Evolutionary conservation across 805 yeast species (phyloP).

Genomic region (Saccharomycopsis amapae): DNA sequence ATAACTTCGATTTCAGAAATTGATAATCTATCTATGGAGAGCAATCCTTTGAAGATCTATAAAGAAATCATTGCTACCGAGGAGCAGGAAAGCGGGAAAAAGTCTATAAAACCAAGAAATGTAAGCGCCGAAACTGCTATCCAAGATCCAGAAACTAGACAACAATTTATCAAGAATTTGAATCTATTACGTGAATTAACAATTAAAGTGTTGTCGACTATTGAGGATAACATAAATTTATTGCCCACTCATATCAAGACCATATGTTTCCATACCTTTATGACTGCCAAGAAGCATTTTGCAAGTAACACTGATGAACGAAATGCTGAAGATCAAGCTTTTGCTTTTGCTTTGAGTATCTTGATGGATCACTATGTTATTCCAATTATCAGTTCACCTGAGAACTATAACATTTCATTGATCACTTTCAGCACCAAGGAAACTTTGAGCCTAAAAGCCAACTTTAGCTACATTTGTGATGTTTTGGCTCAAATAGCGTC

Average conservation of each 20-base stretch:
- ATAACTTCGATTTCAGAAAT: constrained; percentile 31
- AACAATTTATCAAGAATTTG: constrained; percentile 63
- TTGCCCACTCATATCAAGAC: constrained; percentile 53
- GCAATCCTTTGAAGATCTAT: constrained; percentile 68
- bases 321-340: constrained; percentile 50
- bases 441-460: constrained; percentile 30
- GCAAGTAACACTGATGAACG: constrained; percentile 34
- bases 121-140: constrained; percentile 63
- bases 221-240: constrained; percentile 37
- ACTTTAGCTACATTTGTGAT: constrained; percentile 49
- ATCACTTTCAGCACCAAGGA: constrained; percentile 25
- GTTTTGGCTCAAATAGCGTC: constrained; percentile 59
- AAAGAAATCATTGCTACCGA: constrained; percentile 6
- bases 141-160: constrained; percentile 67
- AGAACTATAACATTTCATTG: constrained; percentile 45
- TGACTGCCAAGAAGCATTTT: constrained; percentile 36
- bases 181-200: constrained; percentile 67
- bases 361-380: constrained; percentile 46
- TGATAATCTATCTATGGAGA: constrained; percentile 55
- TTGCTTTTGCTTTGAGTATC: constrained; percentile 62
- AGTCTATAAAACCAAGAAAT: constrained; percentile 5
- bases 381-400: constrained; percentile 45
- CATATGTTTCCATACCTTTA: constrained; percentile 42
- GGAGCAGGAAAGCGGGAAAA: constrained; percentile 17
- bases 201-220: constrained; percentile 48